Conservation (phyloP, 352 stramenopile species). For the Phytophthora rubi region DNA sequence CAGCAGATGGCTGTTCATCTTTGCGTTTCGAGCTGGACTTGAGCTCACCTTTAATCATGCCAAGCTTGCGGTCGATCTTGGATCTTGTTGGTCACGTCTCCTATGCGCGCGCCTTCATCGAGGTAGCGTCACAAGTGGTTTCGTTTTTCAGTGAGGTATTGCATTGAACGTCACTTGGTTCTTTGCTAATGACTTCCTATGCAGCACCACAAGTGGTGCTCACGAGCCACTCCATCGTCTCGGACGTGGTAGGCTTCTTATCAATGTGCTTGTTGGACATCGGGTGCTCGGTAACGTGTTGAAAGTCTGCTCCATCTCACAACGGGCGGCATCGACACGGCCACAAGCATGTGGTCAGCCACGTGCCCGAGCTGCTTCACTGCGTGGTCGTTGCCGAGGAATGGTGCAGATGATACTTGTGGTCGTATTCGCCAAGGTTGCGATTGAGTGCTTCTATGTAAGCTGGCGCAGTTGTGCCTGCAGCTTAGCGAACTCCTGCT, state of each 20-base stretch:
- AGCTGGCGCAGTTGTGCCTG: slow-evolving; percentile 35
- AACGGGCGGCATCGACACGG: slow-evolving; percentile 14
- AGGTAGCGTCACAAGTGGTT: no score
- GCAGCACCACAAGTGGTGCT: no score
- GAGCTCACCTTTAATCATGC: no score
- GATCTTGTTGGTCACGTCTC: no score
- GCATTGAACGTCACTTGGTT: no score
- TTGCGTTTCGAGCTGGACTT: no score
- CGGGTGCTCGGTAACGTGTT: slow-evolving; percentile 27
- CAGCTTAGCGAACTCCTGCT: slow-evolving; percentile 38
- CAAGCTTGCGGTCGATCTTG: no score
- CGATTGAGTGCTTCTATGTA: slow-evolving; percentile 35
- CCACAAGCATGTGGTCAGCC: slow-evolving; percentile 24
- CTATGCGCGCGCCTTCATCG: no score
- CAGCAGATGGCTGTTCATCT: no score
- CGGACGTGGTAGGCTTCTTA: slow-evolving; percentile 32
- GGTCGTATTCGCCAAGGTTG: slow-evolving; percentile 29
- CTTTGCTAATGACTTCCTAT: no score
- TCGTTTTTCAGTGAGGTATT: no score
- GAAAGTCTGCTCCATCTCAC: slow-evolving; percentile 37
- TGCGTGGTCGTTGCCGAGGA: slow-evolving; percentile 35
- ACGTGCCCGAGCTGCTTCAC: slow-evolving; percentile 27
- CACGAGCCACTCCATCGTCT: slow-evolving; percentile 38
- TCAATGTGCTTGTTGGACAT: slow-evolving; percentile 15
- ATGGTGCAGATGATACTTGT: slow-evolving; percentile 32